A percentile compares a stretch with the other conserved stretches of the same genome.
Conservation (phyloP, 2,329 filamentous ascomycete species). For the Cytospora chrysosperma region DNA sequence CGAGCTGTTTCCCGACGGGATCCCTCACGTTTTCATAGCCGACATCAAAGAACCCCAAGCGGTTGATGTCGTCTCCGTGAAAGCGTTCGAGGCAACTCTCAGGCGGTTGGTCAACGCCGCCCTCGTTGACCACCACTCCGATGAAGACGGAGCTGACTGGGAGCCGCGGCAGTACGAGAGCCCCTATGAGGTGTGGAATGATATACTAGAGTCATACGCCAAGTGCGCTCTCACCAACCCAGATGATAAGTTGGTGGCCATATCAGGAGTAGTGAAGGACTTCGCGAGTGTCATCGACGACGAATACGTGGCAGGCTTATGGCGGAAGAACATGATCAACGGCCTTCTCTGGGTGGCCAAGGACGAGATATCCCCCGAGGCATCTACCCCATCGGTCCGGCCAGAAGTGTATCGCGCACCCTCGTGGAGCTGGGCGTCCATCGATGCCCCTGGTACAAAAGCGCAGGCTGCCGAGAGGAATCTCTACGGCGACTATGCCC, state of each 20-base stretch:
- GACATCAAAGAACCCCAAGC: not conserved
- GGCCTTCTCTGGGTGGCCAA: conserved; percentile 9
- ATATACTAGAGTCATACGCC: conserved; percentile 5
- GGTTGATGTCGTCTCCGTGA: not conserved
- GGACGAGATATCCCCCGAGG: not conserved
- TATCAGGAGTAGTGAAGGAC: conserved; percentile 18
- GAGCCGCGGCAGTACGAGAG: not conserved
- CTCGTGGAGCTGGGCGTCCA: conserved; percentile 20
- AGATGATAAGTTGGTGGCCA: conserved; percentile 16
- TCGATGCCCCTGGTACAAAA: not conserved
- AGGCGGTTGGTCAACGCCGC: not conserved
- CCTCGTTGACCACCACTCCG: not conserved
- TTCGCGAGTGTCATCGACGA: not conserved
- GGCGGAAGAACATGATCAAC: conserved; percentile 13
- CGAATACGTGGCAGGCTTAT: conserved; percentile 19
- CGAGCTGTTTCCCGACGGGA: conserved; percentile 5
- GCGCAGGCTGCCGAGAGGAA: not conserved
- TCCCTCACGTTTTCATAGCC: not conserved
- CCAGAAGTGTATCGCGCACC: conserved; percentile 10
- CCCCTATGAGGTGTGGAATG: conserved; percentile 9
- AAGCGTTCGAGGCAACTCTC: not conserved
- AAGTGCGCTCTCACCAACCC: conserved; percentile 11
- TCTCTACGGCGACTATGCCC: not conserved
- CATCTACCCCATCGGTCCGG: not conserved
- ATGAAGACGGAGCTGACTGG: not conserved